These are phyloP conservation scores for Leucocoprinus leucothites DNA, from an alignment of 768 basidiomycete species.

Conservation along the genomic window DNA sequence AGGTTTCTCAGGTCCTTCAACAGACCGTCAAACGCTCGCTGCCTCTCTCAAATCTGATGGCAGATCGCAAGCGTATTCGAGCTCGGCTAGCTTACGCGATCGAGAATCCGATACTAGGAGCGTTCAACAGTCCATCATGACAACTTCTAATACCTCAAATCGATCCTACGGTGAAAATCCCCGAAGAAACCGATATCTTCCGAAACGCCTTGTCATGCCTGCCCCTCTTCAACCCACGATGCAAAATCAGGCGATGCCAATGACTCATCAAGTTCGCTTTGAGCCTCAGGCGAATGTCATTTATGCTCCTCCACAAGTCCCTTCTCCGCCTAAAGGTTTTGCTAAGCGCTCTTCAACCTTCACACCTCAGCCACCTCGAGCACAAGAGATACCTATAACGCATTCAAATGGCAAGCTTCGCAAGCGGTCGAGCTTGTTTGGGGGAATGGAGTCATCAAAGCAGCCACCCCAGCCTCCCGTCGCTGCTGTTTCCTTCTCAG, in stretches of 20 bases:
- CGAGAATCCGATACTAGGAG: conserved; percentile 14
- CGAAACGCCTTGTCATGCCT: conserved; percentile 74
- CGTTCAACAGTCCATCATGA: conserved; percentile 23
- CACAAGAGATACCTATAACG: conserved; percentile 21
- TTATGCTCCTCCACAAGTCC: background rate
- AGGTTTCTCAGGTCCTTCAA: background rate
- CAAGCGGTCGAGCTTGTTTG: conserved; percentile 25
- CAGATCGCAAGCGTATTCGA: background rate
- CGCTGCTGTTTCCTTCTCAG: conserved; percentile 26
- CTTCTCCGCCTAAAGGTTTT: conserved; percentile 7
- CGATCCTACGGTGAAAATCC: conserved; percentile 21
- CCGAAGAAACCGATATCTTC: conserved; percentile 35
- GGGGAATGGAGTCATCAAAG: conserved; percentile 14
- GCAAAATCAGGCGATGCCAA: conserved; percentile 4
- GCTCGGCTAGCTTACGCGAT: conserved; percentile 2
- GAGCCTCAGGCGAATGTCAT: conserved; percentile 5
- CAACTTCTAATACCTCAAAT: conserved; percentile 20
- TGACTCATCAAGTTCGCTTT: conserved; percentile 5
- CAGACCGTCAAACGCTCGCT: background rate
- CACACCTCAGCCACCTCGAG: conserved; percentile 8
- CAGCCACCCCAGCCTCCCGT: conserved; percentile 21
- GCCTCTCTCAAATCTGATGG: background rate
- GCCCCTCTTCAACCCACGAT: conserved; percentile 48
- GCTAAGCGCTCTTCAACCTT: conserved; percentile 7
- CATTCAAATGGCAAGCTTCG: conserved; percentile 24